These are phyloP conservation scores for Massarina eburnea DNA, from an alignment of 2,329 filamentous ascomycete genomes.

Conservation along the genomic window DNA sequence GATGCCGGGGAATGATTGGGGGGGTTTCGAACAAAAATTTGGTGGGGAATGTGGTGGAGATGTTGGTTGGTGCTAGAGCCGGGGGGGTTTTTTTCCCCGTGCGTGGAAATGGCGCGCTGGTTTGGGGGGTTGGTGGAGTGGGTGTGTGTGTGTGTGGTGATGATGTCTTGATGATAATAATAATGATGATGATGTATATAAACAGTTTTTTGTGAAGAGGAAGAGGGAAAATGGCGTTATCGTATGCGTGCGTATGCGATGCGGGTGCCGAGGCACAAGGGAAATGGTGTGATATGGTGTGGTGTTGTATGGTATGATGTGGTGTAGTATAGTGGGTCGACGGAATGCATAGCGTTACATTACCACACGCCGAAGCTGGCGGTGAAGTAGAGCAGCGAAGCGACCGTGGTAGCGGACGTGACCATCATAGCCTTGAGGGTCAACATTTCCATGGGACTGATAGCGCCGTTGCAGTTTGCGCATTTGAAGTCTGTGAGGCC, in stretches of 20 bases:
- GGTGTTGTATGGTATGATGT: not conserved
- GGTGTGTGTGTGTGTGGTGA: too few species aligned
- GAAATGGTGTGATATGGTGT: not conserved
- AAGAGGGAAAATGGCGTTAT: conserved; percentile 17
- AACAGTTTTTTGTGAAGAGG: conserved; percentile 8
- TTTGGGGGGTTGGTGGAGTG: too few species aligned
- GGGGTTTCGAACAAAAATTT: not conserved
- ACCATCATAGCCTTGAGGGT: conserved; percentile 58
- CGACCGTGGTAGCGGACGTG: conserved; percentile 58
- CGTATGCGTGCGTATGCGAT: conserved; percentile 13
- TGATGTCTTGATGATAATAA: too few species aligned
- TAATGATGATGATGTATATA: too few species aligned
- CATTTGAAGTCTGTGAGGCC: conserved; percentile 53
- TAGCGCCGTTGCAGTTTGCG: conserved; percentile 57
- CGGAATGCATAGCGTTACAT: too few species aligned
- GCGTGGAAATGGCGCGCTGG: conserved; percentile 4
- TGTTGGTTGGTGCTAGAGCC: too few species aligned
- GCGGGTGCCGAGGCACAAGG: conserved; percentile 1
- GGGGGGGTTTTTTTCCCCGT: too few species aligned
- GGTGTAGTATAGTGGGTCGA: too few species aligned
- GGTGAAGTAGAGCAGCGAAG: conserved; percentile 59
- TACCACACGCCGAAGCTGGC: conserved; percentile 48
- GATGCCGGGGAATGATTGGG: conserved; percentile 4
- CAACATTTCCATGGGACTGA: conserved; percentile 56
- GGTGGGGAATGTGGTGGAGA: too few species aligned